Base-by-base conservation (phyloP, 2,329 filamentous ascomycete genomes). In the Stachybotrys chartarum region DNA sequence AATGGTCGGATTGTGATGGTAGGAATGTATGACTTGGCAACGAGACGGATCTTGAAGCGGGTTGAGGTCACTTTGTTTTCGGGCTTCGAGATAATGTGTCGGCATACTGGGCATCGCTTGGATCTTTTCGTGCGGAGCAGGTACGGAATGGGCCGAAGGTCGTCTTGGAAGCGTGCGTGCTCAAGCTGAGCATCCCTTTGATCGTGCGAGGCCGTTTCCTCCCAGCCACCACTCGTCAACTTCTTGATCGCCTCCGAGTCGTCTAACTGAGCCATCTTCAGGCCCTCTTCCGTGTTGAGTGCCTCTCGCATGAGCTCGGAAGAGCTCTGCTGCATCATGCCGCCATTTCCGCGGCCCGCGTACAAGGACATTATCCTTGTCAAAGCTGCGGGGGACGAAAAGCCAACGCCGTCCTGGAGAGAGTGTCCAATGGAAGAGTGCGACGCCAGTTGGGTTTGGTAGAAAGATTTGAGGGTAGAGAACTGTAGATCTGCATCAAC, bases 21-120 rank as follows among this genome's bases (percentile, higher is more conserved):
- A 1, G 94, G 94, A 59, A 99, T 90, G 72, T 95, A 93, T 67
- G 87, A 91, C 55, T 87, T 82, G 24, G 94, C 95, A 6, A 97
- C 86, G 1, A 97, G 81, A 54, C 90, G 88, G 70, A 99, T 97
- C 65, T 93, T 89, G 80, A 94, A 97, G 32, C 92, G 87, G 7
- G 89, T 94, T 53, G 88, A 93, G 50, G 85, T 84, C 35, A 96
- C 86, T 71, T 97, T 99, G 57, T 86, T 83, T 72, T 99, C 94
- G 14, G 93, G 94, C 69, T 96, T 95, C 58, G 91, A 89, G 63
- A 99, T 87, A 67, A 97, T 97, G 74, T 97, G 93, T 12, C 94
- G 87, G 73, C 94, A 99, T 11, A 87, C 82, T 52, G 90, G 88
- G 71, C 94, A 99, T 50, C 94, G 90, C 74, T 97, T 97, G 18